Evolutionary conservation across 768 basidiomycete genomes (phyloP).

Genomic region (Scleroderma bovista): DNA sequence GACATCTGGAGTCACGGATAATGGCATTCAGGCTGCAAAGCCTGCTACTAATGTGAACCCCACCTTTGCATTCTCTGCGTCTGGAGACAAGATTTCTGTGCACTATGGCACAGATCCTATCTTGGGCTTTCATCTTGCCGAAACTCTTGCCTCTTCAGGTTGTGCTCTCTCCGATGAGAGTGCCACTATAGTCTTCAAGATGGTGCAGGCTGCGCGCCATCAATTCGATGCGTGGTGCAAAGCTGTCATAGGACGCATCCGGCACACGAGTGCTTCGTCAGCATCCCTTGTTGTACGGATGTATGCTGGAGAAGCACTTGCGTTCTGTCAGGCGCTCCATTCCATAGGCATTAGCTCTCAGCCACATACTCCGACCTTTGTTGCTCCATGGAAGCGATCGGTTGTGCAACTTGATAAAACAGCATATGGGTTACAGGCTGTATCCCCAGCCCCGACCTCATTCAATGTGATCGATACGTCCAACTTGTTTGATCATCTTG

Average conservation of each 20-base stretch:
- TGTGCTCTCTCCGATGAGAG: neutral
- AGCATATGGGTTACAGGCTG: conserved; percentile 13
- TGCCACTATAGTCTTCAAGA: conserved; percentile 9
- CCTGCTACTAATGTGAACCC: conserved; percentile 20
- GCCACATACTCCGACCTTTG: conserved; percentile 14
- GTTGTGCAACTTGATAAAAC: conserved; percentile 17
- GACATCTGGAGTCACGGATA: conserved; percentile 21
- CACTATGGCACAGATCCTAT: conserved; percentile 28
- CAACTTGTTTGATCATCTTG: conserved; percentile 27
- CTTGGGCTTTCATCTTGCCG: conserved; percentile 28
- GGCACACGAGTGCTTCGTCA: neutral
- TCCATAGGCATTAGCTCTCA: conserved; percentile 2
- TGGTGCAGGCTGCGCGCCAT: conserved; percentile 13
- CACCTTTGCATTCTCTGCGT: conserved; percentile 24
- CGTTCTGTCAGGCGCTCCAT: conserved; percentile 24
- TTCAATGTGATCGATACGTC: conserved; percentile 32
- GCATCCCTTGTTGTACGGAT: conserved; percentile 19
- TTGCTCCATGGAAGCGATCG: conserved; percentile 20
- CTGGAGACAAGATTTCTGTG: conserved; percentile 17
- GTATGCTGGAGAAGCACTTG: conserved; percentile 26
- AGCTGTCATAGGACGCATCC: conserved; percentile 13
- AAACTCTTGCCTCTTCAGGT: conserved; percentile 12
- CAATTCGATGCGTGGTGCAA: conserved; percentile 27
- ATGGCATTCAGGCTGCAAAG: neutral
- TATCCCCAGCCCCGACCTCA: conserved; percentile 17